Conservation (phyloP, 805 yeast genomes). For the Cyberlindnera petersonii region DNA sequence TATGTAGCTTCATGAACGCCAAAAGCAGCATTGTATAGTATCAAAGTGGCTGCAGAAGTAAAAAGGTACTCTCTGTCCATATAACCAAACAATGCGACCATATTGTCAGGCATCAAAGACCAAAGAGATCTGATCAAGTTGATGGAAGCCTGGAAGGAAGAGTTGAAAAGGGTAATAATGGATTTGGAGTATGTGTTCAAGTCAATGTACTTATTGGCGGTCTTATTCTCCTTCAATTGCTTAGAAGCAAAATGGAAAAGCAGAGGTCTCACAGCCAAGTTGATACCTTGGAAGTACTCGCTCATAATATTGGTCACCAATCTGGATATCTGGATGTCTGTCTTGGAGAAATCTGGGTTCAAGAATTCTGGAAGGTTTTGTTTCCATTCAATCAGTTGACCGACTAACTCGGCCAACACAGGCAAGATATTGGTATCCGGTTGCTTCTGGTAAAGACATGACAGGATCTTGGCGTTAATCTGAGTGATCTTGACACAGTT, state of each 20-base stretch:
- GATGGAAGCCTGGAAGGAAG: slow-evolving; percentile 77
- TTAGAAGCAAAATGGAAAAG: slow-evolving; percentile 71
- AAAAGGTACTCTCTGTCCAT: slow-evolving; percentile 82
- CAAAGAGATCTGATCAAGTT: slow-evolving; percentile 70
- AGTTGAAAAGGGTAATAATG: slow-evolving; percentile 63
- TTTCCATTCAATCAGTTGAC: slow-evolving; percentile 65
- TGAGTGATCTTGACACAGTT: slow-evolving; percentile 77
- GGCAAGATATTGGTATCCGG: slow-evolving; percentile 76
- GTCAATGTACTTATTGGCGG: slow-evolving; percentile 53
- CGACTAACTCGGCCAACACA: slow-evolving; percentile 64
- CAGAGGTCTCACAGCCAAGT: slow-evolving; percentile 72
- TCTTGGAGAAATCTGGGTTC: slow-evolving; percentile 57
- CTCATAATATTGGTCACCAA: slow-evolving; percentile 72
- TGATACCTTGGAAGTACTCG: slow-evolving; percentile 79
- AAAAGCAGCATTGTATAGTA: slow-evolving; percentile 72
- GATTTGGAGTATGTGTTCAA: slow-evolving; percentile 64
- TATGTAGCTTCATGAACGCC: slow-evolving; percentile 77
- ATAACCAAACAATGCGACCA: slow-evolving; percentile 84
- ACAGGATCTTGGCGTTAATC: slow-evolving; percentile 68
- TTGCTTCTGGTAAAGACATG: slow-evolving; percentile 68
- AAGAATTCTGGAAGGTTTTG: slow-evolving; percentile 59
- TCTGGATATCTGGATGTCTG: slow-evolving; percentile 52
- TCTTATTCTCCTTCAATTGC: slow-evolving; percentile 49
- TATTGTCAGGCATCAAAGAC: slow-evolving; percentile 70
- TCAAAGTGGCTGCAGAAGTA: slow-evolving; percentile 70